A percentile compares a stretch with the other conserved stretches of the same genome.
phyloP scores from a whole-genome alignment of 768 basidiomycete species.

The Auricularia sp. region DNA sequence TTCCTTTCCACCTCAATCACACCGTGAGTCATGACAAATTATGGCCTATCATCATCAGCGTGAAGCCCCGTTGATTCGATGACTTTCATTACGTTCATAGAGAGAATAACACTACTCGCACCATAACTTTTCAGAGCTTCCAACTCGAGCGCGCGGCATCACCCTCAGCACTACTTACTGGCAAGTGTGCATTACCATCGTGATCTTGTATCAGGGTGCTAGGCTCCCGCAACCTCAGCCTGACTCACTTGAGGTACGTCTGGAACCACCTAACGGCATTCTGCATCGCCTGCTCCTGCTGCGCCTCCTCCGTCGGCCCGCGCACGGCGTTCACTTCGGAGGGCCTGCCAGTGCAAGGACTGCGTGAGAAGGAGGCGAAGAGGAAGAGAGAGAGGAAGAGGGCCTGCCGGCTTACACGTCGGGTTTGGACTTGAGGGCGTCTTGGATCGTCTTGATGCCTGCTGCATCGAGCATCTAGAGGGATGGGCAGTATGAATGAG shows the following conservation, averaged over 20 bases:
- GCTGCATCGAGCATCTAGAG: not conserved
- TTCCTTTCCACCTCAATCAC: too few relatives aligned
- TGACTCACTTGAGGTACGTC: conserved; percentile 6
- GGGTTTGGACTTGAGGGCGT: not conserved
- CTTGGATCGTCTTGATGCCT: not conserved
- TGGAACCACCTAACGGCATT: conserved; percentile 17
- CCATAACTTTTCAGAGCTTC: too few relatives aligned
- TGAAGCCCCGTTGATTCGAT: too few relatives aligned
- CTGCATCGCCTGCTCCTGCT: conserved; percentile 21
- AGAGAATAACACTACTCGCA: too few relatives aligned
- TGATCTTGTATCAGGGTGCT: too few relatives aligned
- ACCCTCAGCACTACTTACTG: too few relatives aligned
- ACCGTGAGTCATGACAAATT: too few relatives aligned
- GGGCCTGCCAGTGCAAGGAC: conserved; percentile 1
- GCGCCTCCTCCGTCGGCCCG: conserved; percentile 16
- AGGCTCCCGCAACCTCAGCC: not conserved
- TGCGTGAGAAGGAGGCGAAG: not conserved
- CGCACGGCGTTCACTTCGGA: conserved; percentile 14
- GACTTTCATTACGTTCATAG: too few relatives aligned
- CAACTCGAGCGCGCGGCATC: too few relatives aligned
- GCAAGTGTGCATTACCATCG: too few relatives aligned
- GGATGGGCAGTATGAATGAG: not conserved
- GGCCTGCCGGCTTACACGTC: not conserved
- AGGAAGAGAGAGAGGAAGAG: not conserved
- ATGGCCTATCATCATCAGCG: too few relatives aligned